phyloP scores from a whole-genome alignment of 2,329 filamentous ascomycete species.

The Fusarium haematococcum region DNA sequence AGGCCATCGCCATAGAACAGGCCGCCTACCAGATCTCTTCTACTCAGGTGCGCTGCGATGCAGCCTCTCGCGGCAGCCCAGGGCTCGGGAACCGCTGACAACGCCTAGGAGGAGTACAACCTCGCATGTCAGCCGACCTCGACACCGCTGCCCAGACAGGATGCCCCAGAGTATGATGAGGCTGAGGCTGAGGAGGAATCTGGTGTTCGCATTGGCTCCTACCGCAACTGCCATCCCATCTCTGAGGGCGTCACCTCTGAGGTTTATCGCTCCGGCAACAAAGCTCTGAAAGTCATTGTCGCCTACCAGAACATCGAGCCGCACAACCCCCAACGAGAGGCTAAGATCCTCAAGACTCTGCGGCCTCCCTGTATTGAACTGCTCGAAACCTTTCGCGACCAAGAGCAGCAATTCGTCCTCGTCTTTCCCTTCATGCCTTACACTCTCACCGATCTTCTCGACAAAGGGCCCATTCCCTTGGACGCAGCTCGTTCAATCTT shows the following conservation, averaged over 20 bases:
- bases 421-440: slow-evolving; percentile 87
- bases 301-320: slow-evolving; percentile 79
- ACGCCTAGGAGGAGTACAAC: slow-evolving; percentile 69
- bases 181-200: slow-evolving; percentile 17
- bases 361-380: slow-evolving; percentile 72
- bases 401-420: slow-evolving; percentile 78
- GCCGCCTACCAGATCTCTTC: slow-evolving; percentile 69
- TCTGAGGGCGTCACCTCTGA: slow-evolving; percentile 81
- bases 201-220: slow-evolving; percentile 65
- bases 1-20: slow-evolving; percentile 75
- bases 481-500: slow-evolving; percentile 61
- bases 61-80: slow-evolving; percentile 21
- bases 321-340: slow-evolving; percentile 85
- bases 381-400: slow-evolving; percentile 78
- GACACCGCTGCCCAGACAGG: slow-evolving; percentile 19
- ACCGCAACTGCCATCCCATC: slow-evolving; percentile 65
- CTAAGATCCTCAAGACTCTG: slow-evolving; percentile 74
- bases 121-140: slow-evolving; percentile 51
- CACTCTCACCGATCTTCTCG: slow-evolving; percentile 77
- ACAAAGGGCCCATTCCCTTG: slow-evolving; percentile 52
- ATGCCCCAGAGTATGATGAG: background rate
- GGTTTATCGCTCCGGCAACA: slow-evolving; percentile 76
- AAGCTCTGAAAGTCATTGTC: slow-evolving; percentile 87
- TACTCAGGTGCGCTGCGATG: slow-evolving; percentile 63
- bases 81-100: slow-evolving; percentile 40